These are phyloP conservation scores for Leccinum aurantiacum DNA, from an alignment of 768 basidiomycete genomes.

Conservation along the genomic window DNA sequence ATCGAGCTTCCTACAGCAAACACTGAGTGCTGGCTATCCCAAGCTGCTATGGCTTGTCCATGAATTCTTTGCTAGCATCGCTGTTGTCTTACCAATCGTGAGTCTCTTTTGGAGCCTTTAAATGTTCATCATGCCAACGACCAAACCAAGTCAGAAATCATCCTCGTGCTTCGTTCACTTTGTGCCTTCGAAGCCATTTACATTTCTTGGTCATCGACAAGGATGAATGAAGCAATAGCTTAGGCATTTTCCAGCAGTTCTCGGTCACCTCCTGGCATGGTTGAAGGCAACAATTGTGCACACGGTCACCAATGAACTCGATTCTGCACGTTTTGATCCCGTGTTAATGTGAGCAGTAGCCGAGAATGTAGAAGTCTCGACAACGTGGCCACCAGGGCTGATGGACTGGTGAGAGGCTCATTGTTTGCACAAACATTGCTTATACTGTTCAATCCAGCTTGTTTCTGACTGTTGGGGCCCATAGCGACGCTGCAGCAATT, in stretches of 20 bases:
- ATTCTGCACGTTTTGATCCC: slow-evolving; percentile 57
- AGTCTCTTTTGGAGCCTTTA: slow-evolving; percentile 9
- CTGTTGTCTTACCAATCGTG: slow-evolving; percentile 87
- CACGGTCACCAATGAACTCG: slow-evolving; percentile 80
- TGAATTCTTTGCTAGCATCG: slow-evolving; percentile 94
- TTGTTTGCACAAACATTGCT: neutral
- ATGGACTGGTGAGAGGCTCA: slow-evolving; percentile 57
- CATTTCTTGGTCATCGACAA: slow-evolving; percentile 76
- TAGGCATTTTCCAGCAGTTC: slow-evolving; percentile 73
- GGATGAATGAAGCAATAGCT: slow-evolving; percentile 78
- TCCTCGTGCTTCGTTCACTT: slow-evolving; percentile 81
- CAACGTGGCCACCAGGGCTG: slow-evolving; percentile 59
- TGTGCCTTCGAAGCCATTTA: slow-evolving; percentile 84
- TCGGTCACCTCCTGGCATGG: slow-evolving; percentile 67
- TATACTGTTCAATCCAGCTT: slow-evolving; percentile 42
- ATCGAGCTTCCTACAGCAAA: slow-evolving; percentile 89
- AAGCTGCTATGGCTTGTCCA: slow-evolving; percentile 88
- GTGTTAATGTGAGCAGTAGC: slow-evolving; percentile 79
- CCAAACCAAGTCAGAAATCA: slow-evolving; percentile 72
- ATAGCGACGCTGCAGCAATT: slow-evolving; percentile 76
- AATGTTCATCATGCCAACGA: slow-evolving; percentile 4
- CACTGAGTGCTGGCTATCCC: slow-evolving; percentile 84
- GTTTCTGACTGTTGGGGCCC: slow-evolving; percentile 75
- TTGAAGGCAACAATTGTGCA: slow-evolving; percentile 76
- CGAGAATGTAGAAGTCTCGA: slow-evolving; percentile 72